Evolutionary conservation across 345 rosid species (phyloP).

Genomic region (Boechera retrofracta): DNA sequence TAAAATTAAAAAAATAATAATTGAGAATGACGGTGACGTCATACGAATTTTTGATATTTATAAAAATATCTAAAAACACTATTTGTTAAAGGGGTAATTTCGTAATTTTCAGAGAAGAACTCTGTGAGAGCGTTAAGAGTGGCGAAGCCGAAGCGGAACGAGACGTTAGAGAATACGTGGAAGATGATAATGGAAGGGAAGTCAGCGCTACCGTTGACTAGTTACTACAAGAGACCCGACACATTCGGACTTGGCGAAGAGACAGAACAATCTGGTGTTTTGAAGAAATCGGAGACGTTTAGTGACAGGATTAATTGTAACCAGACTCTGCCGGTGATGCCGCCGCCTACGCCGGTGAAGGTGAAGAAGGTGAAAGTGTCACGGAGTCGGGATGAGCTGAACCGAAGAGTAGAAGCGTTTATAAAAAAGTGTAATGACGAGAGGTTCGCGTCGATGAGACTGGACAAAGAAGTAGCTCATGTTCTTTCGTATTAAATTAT

Average conservation of each 20-base stretch:
- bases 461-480: constrained; percentile 50
- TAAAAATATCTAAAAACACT: constrained; percentile 20
- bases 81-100: constrained; percentile 3
- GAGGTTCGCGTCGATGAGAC: constrained; percentile 70
- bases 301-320: no score
- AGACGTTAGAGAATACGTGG: constrained; percentile 85
- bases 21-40: neutral
- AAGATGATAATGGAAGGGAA: constrained; percentile 75
- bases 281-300: no score
- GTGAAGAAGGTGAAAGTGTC: constrained; percentile 45
- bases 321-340: no score
- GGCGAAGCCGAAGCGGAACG: constrained; percentile 56
- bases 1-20: neutral
- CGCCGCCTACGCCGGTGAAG: constrained; percentile 5
- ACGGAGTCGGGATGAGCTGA: constrained; percentile 79
- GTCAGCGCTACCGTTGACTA: constrained; percentile 25
- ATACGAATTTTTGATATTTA: constrained; percentile 4
- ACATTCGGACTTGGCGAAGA: no score
- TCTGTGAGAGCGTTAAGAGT: constrained; percentile 54
- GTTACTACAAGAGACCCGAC: no score
- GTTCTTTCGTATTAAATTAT: constrained; percentile 29
- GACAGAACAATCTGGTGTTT: no score
- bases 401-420: constrained; percentile 77
- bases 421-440: constrained; percentile 77
- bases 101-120: constrained; percentile 38